phyloP scores from a whole-genome alignment of 176 grass and related monocot species.

The Hsuehochloa calcarea region DNA sequence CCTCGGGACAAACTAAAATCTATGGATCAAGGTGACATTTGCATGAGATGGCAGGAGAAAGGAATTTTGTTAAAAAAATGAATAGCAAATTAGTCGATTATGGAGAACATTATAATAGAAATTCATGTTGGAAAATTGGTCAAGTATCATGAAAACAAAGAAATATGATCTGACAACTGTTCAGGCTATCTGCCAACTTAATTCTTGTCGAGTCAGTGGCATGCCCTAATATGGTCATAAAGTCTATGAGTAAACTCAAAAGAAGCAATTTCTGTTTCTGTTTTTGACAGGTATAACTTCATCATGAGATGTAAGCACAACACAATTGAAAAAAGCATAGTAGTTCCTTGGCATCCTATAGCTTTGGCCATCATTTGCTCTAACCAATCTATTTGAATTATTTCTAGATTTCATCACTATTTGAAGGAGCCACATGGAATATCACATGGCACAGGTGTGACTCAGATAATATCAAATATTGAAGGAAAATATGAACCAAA shows the following conservation, averaged over 20 bases:
- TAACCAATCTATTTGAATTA: conserved; percentile 16
- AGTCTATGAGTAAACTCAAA: background rate
- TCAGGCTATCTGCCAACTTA: background rate
- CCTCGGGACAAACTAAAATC: too few species aligned
- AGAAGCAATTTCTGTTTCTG: background rate
- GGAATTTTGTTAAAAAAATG: too few species aligned
- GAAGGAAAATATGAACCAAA: conserved; percentile 17
- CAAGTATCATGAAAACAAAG: background rate
- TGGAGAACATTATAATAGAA: conserved; percentile 1
- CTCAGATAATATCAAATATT: conserved; percentile 18
- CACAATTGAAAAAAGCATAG: background rate
- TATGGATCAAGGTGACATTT: too few species aligned
- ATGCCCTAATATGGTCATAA: background rate
- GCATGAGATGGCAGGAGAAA: too few species aligned
- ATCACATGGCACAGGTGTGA: background rate
- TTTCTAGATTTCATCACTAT: conserved; percentile 17
- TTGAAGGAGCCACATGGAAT: background rate
- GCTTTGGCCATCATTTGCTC: background rate
- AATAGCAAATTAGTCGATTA: conserved; percentile 6
- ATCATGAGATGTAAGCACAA: background rate
- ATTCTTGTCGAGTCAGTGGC: background rate
- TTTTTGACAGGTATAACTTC: background rate
- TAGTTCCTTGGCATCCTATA: conserved; percentile 1
- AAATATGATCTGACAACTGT: background rate
- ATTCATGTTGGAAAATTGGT: background rate